Base-by-base conservation (phyloP, 2,329 filamentous ascomycete species). In the Mycosphaerelloides madeirae region DNA sequence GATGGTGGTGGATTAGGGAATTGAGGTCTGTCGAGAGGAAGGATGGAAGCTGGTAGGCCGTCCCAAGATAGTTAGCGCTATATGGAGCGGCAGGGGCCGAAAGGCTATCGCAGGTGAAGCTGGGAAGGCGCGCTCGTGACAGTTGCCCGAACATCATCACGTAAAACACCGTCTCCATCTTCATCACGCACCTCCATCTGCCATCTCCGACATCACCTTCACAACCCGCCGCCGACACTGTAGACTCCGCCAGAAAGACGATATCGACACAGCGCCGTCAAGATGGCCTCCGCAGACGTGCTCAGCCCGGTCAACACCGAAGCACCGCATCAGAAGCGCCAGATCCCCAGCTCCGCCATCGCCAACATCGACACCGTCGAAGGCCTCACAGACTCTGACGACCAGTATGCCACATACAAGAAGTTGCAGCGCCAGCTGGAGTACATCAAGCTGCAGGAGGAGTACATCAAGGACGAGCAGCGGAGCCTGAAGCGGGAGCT, bases 391-490 rank as follows among this genome's bases (percentile, higher is more conserved):
- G 89, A 95, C 62, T 84, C 83, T 38, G 86, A 82, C 55, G 91
- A 97, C 68, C 91, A 97, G 67, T 98, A 98, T 69, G 88, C 87
- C 41, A 89, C 84, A 31, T 78, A 97, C 69, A 98, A 98, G 78
- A 93, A 94, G 75, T 81, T 97, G 54, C 91, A 98, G 71, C 79
- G 91, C 66, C 90, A 97, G 75, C 75, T 97, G 59, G 93, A 98
- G 83, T 97, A 79, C 59, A 95, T 97, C 67, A 88, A 96, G 71
- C 79, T 98, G 60, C 93, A 98, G 73, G 93, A 98, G 72, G 93
- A 98, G 68, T 98, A 98, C 71, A 98, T 98, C 81, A 98, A 98
- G 75, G 93, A 98, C 81, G 93, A 98, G 77, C 93, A 98, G 74
- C 84, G 87, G 74, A 96, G 89, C 72, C 72, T 98, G 68, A 98